A percentile compares a stretch with the other conserved stretches of the same genome.
These are phyloP conservation scores for Penicillium turbatum DNA, from an alignment of 495 filamentous ascomycete species.

Conservation along the genomic window DNA sequence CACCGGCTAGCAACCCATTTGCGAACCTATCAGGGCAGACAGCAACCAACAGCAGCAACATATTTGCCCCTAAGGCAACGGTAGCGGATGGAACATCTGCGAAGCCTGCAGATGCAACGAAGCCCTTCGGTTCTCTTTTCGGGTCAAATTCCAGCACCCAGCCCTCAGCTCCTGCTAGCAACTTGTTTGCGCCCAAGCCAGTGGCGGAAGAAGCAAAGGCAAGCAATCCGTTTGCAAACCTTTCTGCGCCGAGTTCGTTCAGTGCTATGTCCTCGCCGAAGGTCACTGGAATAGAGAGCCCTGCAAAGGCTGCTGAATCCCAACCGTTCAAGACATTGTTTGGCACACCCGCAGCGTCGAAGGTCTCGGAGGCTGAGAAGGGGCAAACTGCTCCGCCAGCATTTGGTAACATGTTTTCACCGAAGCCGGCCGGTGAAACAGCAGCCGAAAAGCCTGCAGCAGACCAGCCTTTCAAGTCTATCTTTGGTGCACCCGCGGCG, in stretches of 20 bases:
- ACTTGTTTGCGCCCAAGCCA: constrained; percentile 5
- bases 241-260: not conserved
- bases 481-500: constrained; percentile 1
- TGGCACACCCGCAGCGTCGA: not conserved
- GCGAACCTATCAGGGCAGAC: not conserved
- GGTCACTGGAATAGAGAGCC: not conserved
- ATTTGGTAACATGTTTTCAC: constrained; percentile 12
- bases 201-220: not conserved
- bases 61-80: constrained; percentile 2
- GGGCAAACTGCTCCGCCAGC: not conserved
- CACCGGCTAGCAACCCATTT: constrained; percentile 4
- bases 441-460: not conserved
- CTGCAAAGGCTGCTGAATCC: not conserved
- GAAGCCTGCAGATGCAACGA: not conserved
- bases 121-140: constrained; percentile 4
- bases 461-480: constrained; percentile 1
- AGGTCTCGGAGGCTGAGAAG: not conserved
- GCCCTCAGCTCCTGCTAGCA: constrained; percentile 1
- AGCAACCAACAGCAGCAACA: not conserved
- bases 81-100: not conserved
- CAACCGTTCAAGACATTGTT: constrained; percentile 3
- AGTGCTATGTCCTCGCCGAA: not conserved
- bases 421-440: constrained; percentile 3
- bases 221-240: constrained; percentile 7
- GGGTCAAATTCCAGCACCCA: constrained; percentile 1